phyloP scores from a whole-genome alignment of 352 stramenopile species.

The Aphanomyces astaci region DNA sequence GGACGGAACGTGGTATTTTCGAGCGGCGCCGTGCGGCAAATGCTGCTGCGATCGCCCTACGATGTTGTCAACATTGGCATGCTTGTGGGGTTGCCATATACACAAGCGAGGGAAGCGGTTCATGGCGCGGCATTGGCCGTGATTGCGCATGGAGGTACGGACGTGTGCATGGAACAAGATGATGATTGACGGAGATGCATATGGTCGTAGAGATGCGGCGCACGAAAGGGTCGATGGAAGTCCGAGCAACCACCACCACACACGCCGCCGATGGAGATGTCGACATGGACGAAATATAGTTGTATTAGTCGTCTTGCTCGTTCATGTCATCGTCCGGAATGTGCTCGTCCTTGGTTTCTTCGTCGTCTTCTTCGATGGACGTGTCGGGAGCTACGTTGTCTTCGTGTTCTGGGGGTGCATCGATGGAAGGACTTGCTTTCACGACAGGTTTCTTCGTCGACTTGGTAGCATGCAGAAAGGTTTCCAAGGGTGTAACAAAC shows the following conservation, averaged over 20 bases:
- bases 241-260: slow-evolving; percentile 29
- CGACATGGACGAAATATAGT: slow-evolving; percentile 36
- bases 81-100: slow-evolving; percentile 59
- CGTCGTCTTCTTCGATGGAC: slow-evolving; percentile 18
- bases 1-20: slow-evolving; percentile 64
- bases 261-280: slow-evolving; percentile 36
- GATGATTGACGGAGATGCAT: neutral
- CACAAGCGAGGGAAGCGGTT: slow-evolving; percentile 56
- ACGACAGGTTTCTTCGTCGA: slow-evolving; percentile 5
- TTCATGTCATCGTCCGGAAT: slow-evolving; percentile 16
- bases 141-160: slow-evolving; percentile 35
- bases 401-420: slow-evolving; percentile 29
- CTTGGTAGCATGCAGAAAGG: slow-evolving; percentile 38
- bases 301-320: slow-evolving; percentile 27
- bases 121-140: slow-evolving; percentile 45
- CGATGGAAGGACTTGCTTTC: neutral
- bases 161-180: neutral
- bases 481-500: slow-evolving; percentile 59
- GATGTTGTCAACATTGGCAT: slow-evolving; percentile 76
- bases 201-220: slow-evolving; percentile 34
- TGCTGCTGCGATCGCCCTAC: slow-evolving; percentile 72
- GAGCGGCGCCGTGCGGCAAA: slow-evolving; percentile 59
- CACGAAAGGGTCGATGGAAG: slow-evolving; percentile 32
- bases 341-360: slow-evolving; percentile 4
- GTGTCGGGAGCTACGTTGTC: slow-evolving; percentile 29